Base-by-base conservation (phyloP, 2,329 filamentous ascomycete genomes). In the Phialemonium atrogriseum region DNA sequence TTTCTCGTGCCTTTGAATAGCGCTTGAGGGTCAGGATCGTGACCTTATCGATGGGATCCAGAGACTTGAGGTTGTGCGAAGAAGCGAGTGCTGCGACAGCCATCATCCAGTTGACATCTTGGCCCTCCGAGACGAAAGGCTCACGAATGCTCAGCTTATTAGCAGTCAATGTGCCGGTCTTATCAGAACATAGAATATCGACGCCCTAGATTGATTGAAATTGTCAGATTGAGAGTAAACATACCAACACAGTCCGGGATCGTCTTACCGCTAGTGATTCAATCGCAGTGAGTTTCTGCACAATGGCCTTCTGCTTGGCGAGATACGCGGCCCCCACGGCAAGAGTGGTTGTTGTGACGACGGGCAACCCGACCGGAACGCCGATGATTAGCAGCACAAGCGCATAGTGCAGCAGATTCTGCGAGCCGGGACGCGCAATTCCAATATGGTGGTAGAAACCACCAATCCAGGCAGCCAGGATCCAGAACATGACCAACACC, bases 41-140 rank as follows among this genome's bases (percentile, higher is more conserved):
- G 48, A 85, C 76, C 64, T 85, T 85, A 64, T 85, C 80, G 49
- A 85, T 85, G 39, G 80, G 80, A 53, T 85, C 81, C 40, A 85
- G 71, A 39, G 80, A 81, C 64, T 82, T 81, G 62, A 84, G 68
- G 64, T 84, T 85, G 67, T 85, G 80, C 41, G 80, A 84, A 32
- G 80, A 84, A 36, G 80, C 81, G 34, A 85, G 72, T 39, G 80
- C 80, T 38, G 81, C 80, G 38, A 83, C 80, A 42, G 80, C 80
- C 80, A 85, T 84, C 80, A 85, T 84, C 80, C 80, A 85, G 66
- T 85, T 81, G 56, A 84, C 75, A 58, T 84, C 80, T 52, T 83
- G 73, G 47, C 80, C 81, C 57, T 84, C 80, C 39, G 78, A 74
- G 37, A 84, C 79, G 59, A 79, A 85, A 12, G 81, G 81, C 52